Conservation (phyloP, 148 eudicot genomes). For the Chenopodium formosanum region DNA sequence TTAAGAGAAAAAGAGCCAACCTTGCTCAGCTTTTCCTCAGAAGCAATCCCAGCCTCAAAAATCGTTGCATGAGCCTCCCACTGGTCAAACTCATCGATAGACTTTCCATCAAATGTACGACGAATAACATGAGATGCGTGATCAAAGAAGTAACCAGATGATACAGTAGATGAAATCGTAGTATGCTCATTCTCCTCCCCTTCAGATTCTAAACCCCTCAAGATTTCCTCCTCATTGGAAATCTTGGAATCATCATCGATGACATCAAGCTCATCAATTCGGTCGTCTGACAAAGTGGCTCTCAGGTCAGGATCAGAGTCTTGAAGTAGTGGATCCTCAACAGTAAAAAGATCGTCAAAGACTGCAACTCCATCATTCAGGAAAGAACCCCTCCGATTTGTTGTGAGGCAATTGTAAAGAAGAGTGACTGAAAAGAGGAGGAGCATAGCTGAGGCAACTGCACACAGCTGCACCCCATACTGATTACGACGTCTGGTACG, state of each 20-base stretch:
- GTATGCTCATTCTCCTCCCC: slow-evolving; percentile 12
- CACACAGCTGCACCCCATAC: slow-evolving; percentile 11
- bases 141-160: slow-evolving; percentile 56
- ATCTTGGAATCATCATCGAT: slow-evolving; percentile 16
- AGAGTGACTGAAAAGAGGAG: slow-evolving; percentile 15
- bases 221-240: slow-evolving; percentile 24
- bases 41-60: slow-evolving; percentile 33
- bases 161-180: background rate
- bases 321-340: slow-evolving; percentile 12
- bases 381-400: background rate
- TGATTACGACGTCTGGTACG: slow-evolving; percentile 11
- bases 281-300: slow-evolving; percentile 7
- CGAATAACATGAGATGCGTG: slow-evolving; percentile 53
- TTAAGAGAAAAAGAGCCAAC: slow-evolving; percentile 7
- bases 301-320: slow-evolving; percentile 22
- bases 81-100: slow-evolving; percentile 57
- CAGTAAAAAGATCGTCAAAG: slow-evolving; percentile 1
- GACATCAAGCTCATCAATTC: background rate
- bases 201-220: slow-evolving; percentile 23
- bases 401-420: slow-evolving; percentile 6
- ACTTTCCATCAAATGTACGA: slow-evolving; percentile 51
- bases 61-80: slow-evolving; percentile 57
- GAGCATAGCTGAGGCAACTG: slow-evolving; percentile 11
- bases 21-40: slow-evolving; percentile 32
- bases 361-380: background rate